These are phyloP conservation scores for Tricholoma flavovirens DNA, from an alignment of 768 basidiomycete species.

Conservation along the genomic window DNA sequence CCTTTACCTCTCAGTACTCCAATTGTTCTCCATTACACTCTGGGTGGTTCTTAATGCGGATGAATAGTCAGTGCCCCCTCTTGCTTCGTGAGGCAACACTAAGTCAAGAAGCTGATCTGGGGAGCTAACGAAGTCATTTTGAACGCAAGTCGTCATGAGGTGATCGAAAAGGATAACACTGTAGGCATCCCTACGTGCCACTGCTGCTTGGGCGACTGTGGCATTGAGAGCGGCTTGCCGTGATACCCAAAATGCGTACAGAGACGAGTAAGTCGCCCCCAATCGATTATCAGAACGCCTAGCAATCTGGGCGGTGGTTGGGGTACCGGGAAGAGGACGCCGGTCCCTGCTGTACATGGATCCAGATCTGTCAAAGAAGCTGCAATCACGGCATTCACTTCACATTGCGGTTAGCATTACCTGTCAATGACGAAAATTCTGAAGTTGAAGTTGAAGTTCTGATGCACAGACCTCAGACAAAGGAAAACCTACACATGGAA, in stretches of 20 bases:
- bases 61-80: constrained; percentile 39
- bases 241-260: constrained; percentile 52
- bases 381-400: not conserved
- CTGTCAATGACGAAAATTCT: constrained; percentile 1
- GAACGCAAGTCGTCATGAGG: constrained; percentile 16
- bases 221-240: constrained; percentile 32
- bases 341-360: constrained; percentile 44
- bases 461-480: not conserved
- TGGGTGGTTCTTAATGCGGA: constrained; percentile 33
- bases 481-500: constrained; percentile 50
- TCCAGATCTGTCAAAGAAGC: constrained; percentile 31
- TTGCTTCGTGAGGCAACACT: constrained; percentile 26
- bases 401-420: not conserved
- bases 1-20: constrained; percentile 45
- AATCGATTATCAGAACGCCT: constrained; percentile 40
- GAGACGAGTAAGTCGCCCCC: constrained; percentile 53
- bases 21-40: constrained; percentile 35
- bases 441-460: not conserved
- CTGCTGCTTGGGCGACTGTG: constrained; percentile 13
- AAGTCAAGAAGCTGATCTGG: constrained; percentile 38
- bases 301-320: constrained; percentile 32
- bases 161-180: constrained; percentile 45
- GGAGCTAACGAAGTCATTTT: constrained; percentile 42
- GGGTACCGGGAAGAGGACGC: constrained; percentile 39
- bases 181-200: constrained; percentile 45